Evolutionary conservation across 306 rosid species (phyloP), one percentile per base, ranked within the genome.

Genomic region (Lithocarpus polystachyus): DNA sequence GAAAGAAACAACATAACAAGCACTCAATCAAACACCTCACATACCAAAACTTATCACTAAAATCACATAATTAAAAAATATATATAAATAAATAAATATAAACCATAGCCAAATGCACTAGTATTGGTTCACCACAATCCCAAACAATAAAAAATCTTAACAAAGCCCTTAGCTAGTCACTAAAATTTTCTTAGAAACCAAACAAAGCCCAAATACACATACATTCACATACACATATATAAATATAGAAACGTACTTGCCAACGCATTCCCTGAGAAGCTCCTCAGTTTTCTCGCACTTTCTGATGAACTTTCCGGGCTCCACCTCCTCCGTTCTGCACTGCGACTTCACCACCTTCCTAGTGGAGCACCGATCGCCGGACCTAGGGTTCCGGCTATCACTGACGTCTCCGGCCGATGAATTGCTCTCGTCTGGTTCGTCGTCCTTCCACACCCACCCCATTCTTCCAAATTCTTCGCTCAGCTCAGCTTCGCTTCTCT

Each of bases 231-330:
- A 31, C 19, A 65, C 3, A 23, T 23, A 69, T 33, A 75, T 18
- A 33, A 2, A 14, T 35, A 48, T 17, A 22, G 4, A 6, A 37
- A 20, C 81, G 70, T 79, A 91, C 97, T 83, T 84, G 68, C 97
- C 98, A n/a, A 84, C 55, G 82, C 95, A 92, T 78, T 88, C 89
- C 81, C 82, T 78, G 75, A 95, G 88, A 78, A 89, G 43, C 90
- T 95, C 86, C 82, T 92, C 96, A 15, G 96, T 89, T 87, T 87
- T 94, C 86, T 92, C 88, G 84, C 99, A 95, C 84, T 91, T 95
- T 20, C 87, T 72, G 70, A 95, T 5, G 80, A 95, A 91, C 83
- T 88, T 91, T 71, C 97, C 98, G 4, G 96, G 89, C 84, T 88
- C 90, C 19, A 87, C 95, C 89, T 91, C 96, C 85, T 91, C 92